Percentiles rank a stretch among this genome's conserved stretches.
phyloP scores from a whole-genome alignment of 306 rosid genomes.

The Pachyrhizus erosus region DNA sequence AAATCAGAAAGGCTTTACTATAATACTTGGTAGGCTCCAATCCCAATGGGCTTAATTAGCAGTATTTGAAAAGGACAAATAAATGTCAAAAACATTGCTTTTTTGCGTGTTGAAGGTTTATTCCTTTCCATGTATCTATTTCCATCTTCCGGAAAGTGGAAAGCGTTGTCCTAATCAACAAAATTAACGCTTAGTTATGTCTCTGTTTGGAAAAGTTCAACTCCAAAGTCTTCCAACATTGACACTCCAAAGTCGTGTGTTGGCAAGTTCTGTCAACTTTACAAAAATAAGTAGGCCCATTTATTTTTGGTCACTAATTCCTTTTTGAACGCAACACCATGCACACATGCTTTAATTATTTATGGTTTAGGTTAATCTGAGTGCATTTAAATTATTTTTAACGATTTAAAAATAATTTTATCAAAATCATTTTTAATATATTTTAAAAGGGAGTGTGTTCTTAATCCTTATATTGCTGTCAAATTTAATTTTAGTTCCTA shows the following conservation, averaged over 20 bases:
- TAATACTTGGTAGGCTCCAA: too few species aligned
- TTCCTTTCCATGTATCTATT: too few species aligned
- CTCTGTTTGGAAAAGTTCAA: neutral
- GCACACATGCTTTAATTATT: neutral
- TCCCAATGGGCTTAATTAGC: too few species aligned
- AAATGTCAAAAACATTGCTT: neutral
- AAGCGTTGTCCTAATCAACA: too few species aligned
- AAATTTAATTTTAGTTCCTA: too few species aligned
- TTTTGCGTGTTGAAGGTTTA: neutral
- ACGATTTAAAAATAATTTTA: neutral
- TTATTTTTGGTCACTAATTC: neutral
- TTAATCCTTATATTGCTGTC: too few species aligned
- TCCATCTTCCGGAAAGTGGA: neutral
- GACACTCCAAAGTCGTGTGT: neutral
- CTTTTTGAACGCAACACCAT: too few species aligned
- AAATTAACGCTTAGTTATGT: neutral
- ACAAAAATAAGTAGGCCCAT: neutral
- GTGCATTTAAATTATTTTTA: neutral
- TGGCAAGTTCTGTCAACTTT: neutral
- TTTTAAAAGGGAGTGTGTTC: too few species aligned
- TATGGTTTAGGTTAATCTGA: neutral
- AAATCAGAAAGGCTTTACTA: too few species aligned
- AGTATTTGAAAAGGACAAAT: too few species aligned
- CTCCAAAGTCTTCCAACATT: neutral
- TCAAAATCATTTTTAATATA: too few species aligned